Evolutionary conservation across 2,329 filamentous ascomycete genomes (phyloP).

Genomic region (Penicillium sp.): DNA sequence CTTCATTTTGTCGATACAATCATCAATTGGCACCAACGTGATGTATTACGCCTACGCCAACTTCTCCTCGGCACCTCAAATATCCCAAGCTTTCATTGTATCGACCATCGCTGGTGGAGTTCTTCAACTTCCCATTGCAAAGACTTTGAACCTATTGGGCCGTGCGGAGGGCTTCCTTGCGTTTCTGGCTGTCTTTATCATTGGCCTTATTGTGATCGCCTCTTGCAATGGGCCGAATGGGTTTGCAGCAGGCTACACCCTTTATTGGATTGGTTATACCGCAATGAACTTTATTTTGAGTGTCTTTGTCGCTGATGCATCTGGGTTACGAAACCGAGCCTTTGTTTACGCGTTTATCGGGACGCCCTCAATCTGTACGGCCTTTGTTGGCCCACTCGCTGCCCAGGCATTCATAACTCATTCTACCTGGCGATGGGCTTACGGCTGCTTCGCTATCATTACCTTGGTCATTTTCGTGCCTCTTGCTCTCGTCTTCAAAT

Average conservation of each 20-base stretch:
- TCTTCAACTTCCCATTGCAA: slow-evolving; percentile 37
- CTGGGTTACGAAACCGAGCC: slow-evolving; percentile 55
- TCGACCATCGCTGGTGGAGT: slow-evolving; percentile 50
- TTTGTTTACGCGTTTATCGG: slow-evolving; percentile 60
- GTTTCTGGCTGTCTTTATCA: slow-evolving; percentile 47
- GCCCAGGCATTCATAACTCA: slow-evolving; percentile 51
- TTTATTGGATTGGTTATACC: slow-evolving; percentile 55
- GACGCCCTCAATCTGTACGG: slow-evolving; percentile 64
- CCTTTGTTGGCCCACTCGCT: slow-evolving; percentile 54
- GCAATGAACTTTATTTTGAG: slow-evolving; percentile 51
- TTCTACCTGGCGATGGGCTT: slow-evolving; percentile 63
- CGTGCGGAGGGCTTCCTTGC: slow-evolving; percentile 58
- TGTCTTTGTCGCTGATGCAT: background rate
- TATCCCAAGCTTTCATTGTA: slow-evolving; percentile 53
- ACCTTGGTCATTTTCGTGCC: slow-evolving; percentile 58
- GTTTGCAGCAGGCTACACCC: slow-evolving; percentile 55
- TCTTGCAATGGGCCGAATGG: slow-evolving; percentile 59
- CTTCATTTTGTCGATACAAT: slow-evolving; percentile 46
- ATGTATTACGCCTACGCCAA: slow-evolving; percentile 52
- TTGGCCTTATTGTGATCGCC: slow-evolving; percentile 62
- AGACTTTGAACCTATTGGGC: slow-evolving; percentile 50
- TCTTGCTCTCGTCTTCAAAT: slow-evolving; percentile 55
- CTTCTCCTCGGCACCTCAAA: slow-evolving; percentile 52
- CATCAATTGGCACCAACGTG: slow-evolving; percentile 42
- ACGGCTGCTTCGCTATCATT: slow-evolving; percentile 62